Evolutionary conservation across 2,329 filamentous ascomycete species (phyloP).

Genomic region (Trichophyton mentagrophytes): DNA sequence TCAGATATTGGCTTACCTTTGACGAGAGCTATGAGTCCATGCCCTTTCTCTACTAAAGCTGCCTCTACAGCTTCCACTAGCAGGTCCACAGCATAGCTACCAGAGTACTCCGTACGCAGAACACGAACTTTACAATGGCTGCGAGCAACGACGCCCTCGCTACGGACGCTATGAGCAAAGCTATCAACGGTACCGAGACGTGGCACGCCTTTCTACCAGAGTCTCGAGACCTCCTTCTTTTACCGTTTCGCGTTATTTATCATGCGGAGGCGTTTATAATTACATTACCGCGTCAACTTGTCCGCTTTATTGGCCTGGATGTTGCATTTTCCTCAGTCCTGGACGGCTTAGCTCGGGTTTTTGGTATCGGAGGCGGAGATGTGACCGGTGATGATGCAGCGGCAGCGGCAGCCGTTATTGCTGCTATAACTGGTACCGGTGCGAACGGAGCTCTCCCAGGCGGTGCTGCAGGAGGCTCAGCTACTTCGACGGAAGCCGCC

Average conservation of each 20-base stretch:
- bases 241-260: slow-evolving; percentile 14
- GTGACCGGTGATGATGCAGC: slow-evolving; percentile 1
- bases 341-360: slow-evolving; percentile 4
- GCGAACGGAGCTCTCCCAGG: slow-evolving; percentile 18
- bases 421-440: slow-evolving; percentile 25
- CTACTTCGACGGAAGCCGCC: slow-evolving; percentile 9
- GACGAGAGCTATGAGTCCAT: background rate
- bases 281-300: slow-evolving; percentile 10
- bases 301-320: slow-evolving; percentile 12
- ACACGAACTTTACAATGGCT: background rate
- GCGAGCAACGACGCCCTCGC: background rate
- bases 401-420: slow-evolving; percentile 7
- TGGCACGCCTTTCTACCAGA: background rate
- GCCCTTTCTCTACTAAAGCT: background rate
- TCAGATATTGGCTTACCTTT: background rate
- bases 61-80: background rate
- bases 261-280: slow-evolving; percentile 13
- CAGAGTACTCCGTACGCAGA: background rate
- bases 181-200: background rate
- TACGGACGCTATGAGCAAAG: slow-evolving; percentile 1
- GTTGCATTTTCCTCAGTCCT: slow-evolving; percentile 5
- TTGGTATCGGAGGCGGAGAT: slow-evolving; percentile 1
- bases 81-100: background rate
- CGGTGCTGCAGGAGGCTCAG: slow-evolving; percentile 21
- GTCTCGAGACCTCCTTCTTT: slow-evolving; percentile 7